phyloP scores from a whole-genome alignment of 805 yeast genomes.

The Saccharomycopsis sp. region DNA sequence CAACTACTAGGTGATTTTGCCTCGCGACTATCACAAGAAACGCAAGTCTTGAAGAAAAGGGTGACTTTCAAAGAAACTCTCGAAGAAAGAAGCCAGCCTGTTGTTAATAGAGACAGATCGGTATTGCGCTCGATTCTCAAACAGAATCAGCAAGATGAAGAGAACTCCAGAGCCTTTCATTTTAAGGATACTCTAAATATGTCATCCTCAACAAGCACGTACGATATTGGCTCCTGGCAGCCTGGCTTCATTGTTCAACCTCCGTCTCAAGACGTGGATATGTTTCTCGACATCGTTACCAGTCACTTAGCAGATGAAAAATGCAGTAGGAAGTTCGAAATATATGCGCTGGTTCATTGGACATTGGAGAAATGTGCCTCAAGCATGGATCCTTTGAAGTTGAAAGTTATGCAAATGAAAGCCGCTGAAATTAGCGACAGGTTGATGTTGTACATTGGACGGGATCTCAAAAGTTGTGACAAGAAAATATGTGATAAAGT shows the following conservation, averaged over 20 bases:
- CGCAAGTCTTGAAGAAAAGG: too few species aligned
- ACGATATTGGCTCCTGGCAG: conserved; percentile 15
- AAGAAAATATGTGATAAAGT: not conserved
- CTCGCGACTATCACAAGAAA: too few species aligned
- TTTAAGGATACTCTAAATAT: too few species aligned
- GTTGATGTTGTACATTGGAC: conserved; percentile 3
- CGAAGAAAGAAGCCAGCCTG: too few species aligned
- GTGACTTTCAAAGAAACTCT: too few species aligned
- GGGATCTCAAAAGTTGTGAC: conserved; percentile 6
- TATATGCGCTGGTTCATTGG: conserved; percentile 17
- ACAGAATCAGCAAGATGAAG: too few species aligned
- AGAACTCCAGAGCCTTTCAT: too few species aligned
- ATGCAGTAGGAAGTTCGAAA: conserved; percentile 16
- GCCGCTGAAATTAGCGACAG: not conserved
- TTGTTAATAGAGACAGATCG: too few species aligned
- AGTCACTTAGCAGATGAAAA: conserved; percentile 4
- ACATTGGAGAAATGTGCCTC: conserved; percentile 2
- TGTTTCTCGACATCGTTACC: conserved; percentile 11
- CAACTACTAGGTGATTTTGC: too few species aligned
- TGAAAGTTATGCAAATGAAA: too few species aligned
- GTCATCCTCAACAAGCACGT: too few species aligned
- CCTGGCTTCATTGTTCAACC: conserved; percentile 14
- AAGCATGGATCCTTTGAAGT: not conserved
- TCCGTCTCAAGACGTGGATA: not conserved
- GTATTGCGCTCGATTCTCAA: too few species aligned